phyloP scores from a whole-genome alignment of 78 protist genomes.

The Dictyostelium citrinum region DNA sequence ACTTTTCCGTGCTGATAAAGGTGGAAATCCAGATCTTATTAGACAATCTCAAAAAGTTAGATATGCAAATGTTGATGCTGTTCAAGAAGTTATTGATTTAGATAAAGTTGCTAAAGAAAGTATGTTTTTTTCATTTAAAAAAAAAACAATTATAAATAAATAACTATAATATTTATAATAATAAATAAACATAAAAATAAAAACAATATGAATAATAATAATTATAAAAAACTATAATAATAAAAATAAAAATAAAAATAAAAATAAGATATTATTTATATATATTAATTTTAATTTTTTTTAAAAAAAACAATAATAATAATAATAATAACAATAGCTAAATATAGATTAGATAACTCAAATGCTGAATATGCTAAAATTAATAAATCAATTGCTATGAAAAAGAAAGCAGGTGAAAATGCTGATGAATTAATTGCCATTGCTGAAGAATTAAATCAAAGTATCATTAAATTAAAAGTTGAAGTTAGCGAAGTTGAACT shows the following conservation, averaged over 20 bases:
- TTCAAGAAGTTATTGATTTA: constrained; percentile 86
- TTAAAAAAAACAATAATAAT: too few species aligned
- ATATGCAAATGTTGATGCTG: constrained; percentile 66
- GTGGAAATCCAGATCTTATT: constrained; percentile 94
- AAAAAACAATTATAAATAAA: too few species aligned
- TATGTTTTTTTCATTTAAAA: not conserved
- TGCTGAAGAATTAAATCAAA: constrained; percentile 45
- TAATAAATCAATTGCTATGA: constrained; percentile 46
- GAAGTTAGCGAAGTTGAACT: constrained; percentile 28
- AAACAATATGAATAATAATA: too few species aligned
- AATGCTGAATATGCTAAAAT: constrained; percentile 32
- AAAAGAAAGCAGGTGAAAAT: constrained; percentile 62
- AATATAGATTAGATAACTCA: constrained; percentile 33
- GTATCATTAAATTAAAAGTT: not conserved
- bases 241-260: too few species aligned
- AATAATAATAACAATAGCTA: not conserved
- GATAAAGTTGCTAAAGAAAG: constrained; percentile 73
- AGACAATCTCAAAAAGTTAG: constrained; percentile 95
- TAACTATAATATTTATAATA: too few species aligned
- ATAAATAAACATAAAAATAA: too few species aligned
- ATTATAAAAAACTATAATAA: too few species aligned
- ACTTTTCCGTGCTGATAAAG: constrained; percentile 89
- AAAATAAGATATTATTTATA: too few species aligned
- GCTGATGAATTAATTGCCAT: constrained; percentile 47
- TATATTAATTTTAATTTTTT: too few species aligned